Evolutionary conservation across 441 rosid genomes (phyloP), one percentile per base, ranked within the genome.

Genomic region (Euphorbia corollata): DNA sequence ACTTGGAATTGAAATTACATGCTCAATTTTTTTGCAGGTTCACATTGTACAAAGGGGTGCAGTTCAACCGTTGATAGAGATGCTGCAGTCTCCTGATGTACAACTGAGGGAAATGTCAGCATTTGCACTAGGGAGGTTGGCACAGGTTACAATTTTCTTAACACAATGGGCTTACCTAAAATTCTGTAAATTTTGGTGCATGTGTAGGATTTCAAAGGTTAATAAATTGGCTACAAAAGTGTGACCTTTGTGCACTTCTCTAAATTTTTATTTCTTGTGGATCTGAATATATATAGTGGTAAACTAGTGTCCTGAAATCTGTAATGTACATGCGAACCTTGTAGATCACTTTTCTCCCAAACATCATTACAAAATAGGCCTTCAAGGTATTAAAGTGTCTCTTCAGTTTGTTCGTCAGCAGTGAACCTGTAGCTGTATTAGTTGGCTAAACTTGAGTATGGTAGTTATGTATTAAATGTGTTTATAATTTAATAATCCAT

Each of bases 71-170:
- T 79, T 94, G 71, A 89, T 94, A 47, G 98, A 89, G 61, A 91
- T 94, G 99, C 97, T 94, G 63, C 93, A 87, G 73, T 87, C 98
- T 39, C 68, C 82, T 0, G 99, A 94, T 74, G 83, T 89, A 24
- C 99, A 94, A 77, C 80, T 94, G 80, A 88, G 87, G 78, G 99
- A 94, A 84, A 94, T 94, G 99, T 89, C 99, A 6, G 97, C 99
- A 68, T 94, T 94, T 85, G 99, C 99, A 66, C 77, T 94, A 80
- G 99, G 99, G 84, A 86, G 99, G 78, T 79, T 94, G 90, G 98
- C 99, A 15, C 99, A 91, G 99, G 99, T 94, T 70, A 74, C 63
- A 73, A 61, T 55, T 39, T 22, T 6, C 8, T 68, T 48, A 45
- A 18, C 34, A 23, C 11, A 4, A 47, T 63, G 55, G 48, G 5